Evolutionary conservation across 306 rosid species (phyloP).

Genomic region (Trichosanthes truncata): DNA sequence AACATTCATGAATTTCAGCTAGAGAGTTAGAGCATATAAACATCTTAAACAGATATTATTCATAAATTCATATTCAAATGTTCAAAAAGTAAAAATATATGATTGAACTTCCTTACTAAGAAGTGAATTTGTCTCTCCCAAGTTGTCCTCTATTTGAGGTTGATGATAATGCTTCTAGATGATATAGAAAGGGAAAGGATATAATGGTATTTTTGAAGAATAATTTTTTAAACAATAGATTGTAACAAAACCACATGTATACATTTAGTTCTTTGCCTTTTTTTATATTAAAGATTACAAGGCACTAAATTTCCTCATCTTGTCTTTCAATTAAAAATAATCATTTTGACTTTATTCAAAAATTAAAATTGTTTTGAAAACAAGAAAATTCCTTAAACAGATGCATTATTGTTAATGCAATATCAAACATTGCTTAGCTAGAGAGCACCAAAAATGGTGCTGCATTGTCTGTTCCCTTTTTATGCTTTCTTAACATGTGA

Average conservation of each 20-base stretch:
- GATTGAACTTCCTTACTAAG: not conserved
- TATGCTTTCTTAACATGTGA: conserved; percentile 6
- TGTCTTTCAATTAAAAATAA: not conserved
- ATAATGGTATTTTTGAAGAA: too few species aligned
- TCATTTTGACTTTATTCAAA: not conserved
- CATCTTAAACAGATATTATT: too few species aligned
- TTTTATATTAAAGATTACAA: not conserved
- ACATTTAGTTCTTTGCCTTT: not conserved
- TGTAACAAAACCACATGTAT: not conserved
- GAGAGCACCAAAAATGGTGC: not conserved
- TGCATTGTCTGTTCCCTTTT: conserved; percentile 1
- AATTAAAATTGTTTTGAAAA: not conserved
- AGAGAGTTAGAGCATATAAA: too few species aligned
- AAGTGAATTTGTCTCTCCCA: not conserved
- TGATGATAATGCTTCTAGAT: not conserved
- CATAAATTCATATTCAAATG: not conserved
- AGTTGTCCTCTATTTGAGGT: not conserved
- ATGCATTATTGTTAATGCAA: not conserved
- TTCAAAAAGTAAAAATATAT: too few species aligned
- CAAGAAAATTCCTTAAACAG: not conserved
- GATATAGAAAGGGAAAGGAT: not conserved
- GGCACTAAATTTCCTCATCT: conserved; percentile 9
- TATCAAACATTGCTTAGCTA: not conserved
- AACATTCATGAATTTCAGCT: too few species aligned
- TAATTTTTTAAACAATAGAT: not conserved